Percentiles rank a stretch among this genome's conserved stretches.
Conservation (phyloP, 1,284 basidiomycete genomes). For the Moesziomyces aphidis region DNA sequence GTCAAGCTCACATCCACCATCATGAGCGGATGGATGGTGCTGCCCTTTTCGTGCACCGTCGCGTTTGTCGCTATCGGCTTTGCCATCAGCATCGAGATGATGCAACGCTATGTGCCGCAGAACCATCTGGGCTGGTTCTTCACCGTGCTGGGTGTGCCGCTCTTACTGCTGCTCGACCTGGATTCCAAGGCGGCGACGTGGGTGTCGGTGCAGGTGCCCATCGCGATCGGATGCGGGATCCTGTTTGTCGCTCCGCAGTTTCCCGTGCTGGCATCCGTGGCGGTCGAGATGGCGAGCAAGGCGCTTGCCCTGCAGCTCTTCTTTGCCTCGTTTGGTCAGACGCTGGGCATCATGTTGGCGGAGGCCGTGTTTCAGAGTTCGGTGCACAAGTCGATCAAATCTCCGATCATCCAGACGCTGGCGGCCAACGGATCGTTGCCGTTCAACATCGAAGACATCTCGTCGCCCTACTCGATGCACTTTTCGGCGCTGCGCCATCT, state of each 20-base stretch:
- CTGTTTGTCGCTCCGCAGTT: conserved; percentile 47
- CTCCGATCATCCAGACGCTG: conserved; percentile 10
- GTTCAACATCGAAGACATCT: conserved; percentile 37
- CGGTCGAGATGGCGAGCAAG: conserved; percentile 20
- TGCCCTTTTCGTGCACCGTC: conserved; percentile 39
- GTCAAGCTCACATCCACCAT: conserved; percentile 22
- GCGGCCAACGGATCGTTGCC: conserved; percentile 25
- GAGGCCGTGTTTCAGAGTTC: conserved; percentile 45
- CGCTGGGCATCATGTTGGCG: conserved; percentile 45
- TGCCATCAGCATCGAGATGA: conserved; percentile 34
- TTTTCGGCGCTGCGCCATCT: conserved; percentile 13
- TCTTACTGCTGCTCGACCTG: conserved; percentile 24
- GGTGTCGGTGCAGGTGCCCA: conserved; percentile 34
- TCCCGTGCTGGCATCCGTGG: conserved; percentile 31
- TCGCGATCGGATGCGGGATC: conserved; percentile 37
- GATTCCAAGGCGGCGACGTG: conserved; percentile 17
- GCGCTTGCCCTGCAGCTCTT: conserved; percentile 33
- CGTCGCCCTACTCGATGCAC: conserved; percentile 31
- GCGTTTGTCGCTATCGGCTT: conserved; percentile 33
- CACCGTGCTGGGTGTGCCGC: conserved; percentile 32
- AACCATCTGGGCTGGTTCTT: conserved; percentile 48
- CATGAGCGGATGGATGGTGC: conserved; percentile 42
- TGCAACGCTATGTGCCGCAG: conserved; percentile 28
- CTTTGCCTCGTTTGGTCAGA: conserved; percentile 43
- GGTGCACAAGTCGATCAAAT: conserved; percentile 28